Conservation (phyloP, 2,329 filamentous ascomycete genomes). For the Cladosporium sp. region DNA sequence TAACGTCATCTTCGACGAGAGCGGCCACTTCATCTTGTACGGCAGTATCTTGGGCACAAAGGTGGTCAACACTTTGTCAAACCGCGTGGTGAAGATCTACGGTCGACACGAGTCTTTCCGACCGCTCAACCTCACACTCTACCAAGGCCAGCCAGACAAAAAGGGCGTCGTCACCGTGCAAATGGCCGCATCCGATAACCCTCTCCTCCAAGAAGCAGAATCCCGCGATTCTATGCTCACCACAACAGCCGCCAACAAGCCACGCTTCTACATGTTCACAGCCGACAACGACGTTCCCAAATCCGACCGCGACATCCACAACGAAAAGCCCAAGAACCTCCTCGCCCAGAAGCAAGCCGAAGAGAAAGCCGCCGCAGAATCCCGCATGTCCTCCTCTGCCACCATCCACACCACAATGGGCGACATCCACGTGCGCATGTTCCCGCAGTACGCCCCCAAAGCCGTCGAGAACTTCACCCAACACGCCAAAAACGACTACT, state of each 20-base stretch:
- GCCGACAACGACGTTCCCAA: constrained; percentile 84
- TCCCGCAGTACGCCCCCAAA: constrained; percentile 89
- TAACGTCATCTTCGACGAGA: constrained; percentile 95
- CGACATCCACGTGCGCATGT: constrained; percentile 90
- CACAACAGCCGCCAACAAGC: constrained; percentile 79
- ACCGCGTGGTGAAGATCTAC: constrained; percentile 86
- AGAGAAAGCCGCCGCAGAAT: constrained; percentile 59
- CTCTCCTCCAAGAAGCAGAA: constrained; percentile 88
- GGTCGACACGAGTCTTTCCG: constrained; percentile 88
- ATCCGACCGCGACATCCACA: constrained; percentile 85
- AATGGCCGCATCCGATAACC: constrained; percentile 95
- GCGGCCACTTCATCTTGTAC: constrained; percentile 90
- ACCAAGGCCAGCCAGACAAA: constrained; percentile 93
- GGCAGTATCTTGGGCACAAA: constrained; percentile 91
- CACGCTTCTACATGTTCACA: constrained; percentile 97
- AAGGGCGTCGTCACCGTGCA: constrained; percentile 91
- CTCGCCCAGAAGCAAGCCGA: constrained; percentile 52
- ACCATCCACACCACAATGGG: constrained; percentile 90
- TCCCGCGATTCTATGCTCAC: constrained; percentile 86
- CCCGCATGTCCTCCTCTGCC: constrained; percentile 75
- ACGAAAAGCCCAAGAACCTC: constrained; percentile 79
- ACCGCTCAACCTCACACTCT: constrained; percentile 78
- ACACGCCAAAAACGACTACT: constrained; percentile 85
- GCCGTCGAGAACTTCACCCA: constrained; percentile 97
- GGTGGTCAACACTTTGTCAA: constrained; percentile 93